phyloP scores from a whole-genome alignment of 306 rosid species.

The Prunus armeniaca region DNA sequence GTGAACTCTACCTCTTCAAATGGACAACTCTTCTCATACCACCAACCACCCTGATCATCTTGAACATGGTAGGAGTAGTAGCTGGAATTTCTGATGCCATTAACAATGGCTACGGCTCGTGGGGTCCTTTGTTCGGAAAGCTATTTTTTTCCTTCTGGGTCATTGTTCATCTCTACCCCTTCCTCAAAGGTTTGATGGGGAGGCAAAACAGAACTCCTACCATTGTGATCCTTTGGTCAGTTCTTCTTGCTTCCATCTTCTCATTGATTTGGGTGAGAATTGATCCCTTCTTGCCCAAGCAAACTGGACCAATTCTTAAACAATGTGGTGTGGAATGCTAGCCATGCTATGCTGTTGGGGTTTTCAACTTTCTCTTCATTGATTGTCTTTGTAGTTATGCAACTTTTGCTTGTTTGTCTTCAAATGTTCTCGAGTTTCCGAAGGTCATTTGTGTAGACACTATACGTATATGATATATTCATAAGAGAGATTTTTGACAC shows the following conservation, averaged over 20 bases:
- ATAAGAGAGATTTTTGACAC: background rate
- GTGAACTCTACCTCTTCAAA: conserved; percentile 79
- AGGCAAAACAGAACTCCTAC: conserved; percentile 91
- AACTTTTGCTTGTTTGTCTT: conserved; percentile 6
- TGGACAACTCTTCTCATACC: conserved; percentile 94
- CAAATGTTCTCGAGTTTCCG: background rate
- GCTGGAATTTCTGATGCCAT: conserved; percentile 95
- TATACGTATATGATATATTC: background rate
- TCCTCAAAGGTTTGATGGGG: conserved; percentile 94
- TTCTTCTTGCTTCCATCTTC: conserved; percentile 71
- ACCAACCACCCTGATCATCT: conserved; percentile 76
- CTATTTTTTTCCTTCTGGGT: conserved; percentile 91
- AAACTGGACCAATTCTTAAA: conserved; percentile 76
- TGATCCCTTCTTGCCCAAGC: conserved; percentile 86
- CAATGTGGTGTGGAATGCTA: conserved; percentile 92
- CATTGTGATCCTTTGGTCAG: conserved; percentile 84
- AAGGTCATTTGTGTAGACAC: conserved; percentile 15
- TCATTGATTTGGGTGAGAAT: conserved; percentile 90
- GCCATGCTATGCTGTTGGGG: conserved; percentile 5
- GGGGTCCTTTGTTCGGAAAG: conserved; percentile 92
- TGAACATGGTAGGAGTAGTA: conserved; percentile 89
- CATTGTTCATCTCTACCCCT: conserved; percentile 86
- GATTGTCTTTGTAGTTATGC: conserved; percentile 24
- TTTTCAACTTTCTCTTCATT: background rate
- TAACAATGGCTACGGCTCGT: conserved; percentile 82